phyloP scores from a whole-genome alignment of 1,284 basidiomycete genomes.

The Puccinia polysora region DNA sequence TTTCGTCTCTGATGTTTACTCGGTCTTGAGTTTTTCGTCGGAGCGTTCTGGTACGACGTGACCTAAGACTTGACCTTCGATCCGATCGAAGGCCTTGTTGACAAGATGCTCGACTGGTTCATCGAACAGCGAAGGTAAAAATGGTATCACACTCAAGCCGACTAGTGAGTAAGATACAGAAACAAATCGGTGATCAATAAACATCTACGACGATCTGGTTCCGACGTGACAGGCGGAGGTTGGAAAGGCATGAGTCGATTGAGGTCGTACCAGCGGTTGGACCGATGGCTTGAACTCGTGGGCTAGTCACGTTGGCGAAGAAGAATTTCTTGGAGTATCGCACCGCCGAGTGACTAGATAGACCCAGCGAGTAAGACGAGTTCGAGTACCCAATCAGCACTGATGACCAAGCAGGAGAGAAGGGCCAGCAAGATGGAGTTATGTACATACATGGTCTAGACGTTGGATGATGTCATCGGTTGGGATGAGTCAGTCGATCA shows the following conservation, averaged over 20 bases:
- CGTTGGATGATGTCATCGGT: neutral
- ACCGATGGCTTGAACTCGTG: constrained; percentile 48
- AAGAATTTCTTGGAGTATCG: constrained; percentile 51
- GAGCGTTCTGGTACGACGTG: constrained; percentile 10
- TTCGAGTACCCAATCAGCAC: neutral
- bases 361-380: too few species aligned
- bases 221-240: too few species aligned
- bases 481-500: neutral
- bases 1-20: neutral
- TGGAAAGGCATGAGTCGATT: neutral
- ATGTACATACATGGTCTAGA: constrained; percentile 19
- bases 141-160: constrained; percentile 51
- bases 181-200: neutral
- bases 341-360: constrained; percentile 43
- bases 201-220: too few species aligned
- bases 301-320: constrained; percentile 49
- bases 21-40: neutral
- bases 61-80: constrained; percentile 45
- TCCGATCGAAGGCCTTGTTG: constrained; percentile 51
- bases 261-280: constrained; percentile 47
- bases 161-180: constrained; percentile 11
- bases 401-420: neutral
- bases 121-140: constrained; percentile 51
- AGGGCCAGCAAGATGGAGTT: too few species aligned
- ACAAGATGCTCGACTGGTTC: constrained; percentile 52